These are phyloP conservation scores for Pseudopithomyces maydicus DNA, from an alignment of 2,329 filamentous ascomycete genomes.

Conservation along the genomic window DNA sequence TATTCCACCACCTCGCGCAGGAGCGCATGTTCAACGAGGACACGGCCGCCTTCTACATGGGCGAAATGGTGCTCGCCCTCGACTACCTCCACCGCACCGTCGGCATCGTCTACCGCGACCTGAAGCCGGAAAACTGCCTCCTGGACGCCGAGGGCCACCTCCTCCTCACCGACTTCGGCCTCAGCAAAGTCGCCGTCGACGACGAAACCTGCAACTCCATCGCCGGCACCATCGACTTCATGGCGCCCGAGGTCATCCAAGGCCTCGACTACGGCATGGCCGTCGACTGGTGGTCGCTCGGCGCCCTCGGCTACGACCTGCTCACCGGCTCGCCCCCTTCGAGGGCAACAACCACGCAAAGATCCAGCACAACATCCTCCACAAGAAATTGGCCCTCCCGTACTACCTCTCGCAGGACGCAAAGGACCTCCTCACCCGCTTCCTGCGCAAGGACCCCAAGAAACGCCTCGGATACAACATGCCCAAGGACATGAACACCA, in stretches of 20 bases:
- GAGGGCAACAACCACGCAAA: conserved; percentile 89
- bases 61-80: conserved; percentile 92
- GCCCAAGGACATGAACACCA: conserved; percentile 81
- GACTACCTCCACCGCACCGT: conserved; percentile 91
- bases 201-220: conserved; percentile 84
- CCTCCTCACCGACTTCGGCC: conserved; percentile 92
- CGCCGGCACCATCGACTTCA: conserved; percentile 95
- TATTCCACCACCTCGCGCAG: conserved; percentile 92
- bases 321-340: conserved; percentile 91
- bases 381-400: conserved; percentile 85
- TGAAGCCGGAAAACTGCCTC: conserved; percentile 98
- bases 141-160: conserved; percentile 90
- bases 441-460: conserved; percentile 88
- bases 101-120: conserved; percentile 92
- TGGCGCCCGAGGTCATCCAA: conserved; percentile 93
- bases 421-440: conserved; percentile 88
- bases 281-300: conserved; percentile 99
- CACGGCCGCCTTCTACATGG: conserved; percentile 95
- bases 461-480: conserved; percentile 89
- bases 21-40: conserved; percentile 95
- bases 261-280: conserved; percentile 90
- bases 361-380: conserved; percentile 93
- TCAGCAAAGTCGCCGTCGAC: conserved; percentile 90
- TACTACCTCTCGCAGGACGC: conserved; percentile 92
- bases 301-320: conserved; percentile 88